phyloP scores from a whole-genome alignment of 805 yeast species.

The Cyberlindnera amylophila region DNA sequence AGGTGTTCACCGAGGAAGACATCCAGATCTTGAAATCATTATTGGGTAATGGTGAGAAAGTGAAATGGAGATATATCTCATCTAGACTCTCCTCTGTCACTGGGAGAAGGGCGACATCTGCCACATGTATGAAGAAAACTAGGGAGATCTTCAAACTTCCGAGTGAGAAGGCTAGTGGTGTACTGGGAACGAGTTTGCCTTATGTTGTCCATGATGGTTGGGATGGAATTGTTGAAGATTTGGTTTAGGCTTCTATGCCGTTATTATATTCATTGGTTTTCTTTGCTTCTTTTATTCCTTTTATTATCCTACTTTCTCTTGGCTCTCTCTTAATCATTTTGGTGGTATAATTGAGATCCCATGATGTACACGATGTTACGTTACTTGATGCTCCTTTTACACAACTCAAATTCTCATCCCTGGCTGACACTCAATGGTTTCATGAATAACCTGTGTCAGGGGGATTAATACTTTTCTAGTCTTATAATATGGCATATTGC shows the following conservation, averaged over 20 bases:
- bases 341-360: neutral
- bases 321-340: no score
- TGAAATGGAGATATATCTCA: constrained; percentile 58
- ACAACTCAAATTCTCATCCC: no score
- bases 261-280: neutral
- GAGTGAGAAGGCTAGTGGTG: constrained; percentile 37
- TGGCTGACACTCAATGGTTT: no score
- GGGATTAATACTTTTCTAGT: no score
- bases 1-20: constrained; percentile 36
- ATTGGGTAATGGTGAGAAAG: constrained; percentile 49
- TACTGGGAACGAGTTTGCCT: constrained; percentile 48
- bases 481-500: no score
- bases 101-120: constrained; percentile 37
- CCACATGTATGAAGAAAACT: constrained; percentile 53
- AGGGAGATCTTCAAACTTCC: constrained; percentile 54
- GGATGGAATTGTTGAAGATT: constrained; percentile 33
- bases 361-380: neutral
- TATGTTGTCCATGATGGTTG: constrained; percentile 50
- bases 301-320: no score
- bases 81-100: constrained; percentile 34
- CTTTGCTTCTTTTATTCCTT: neutral
- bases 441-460: no score
- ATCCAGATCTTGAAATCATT: constrained; percentile 43
- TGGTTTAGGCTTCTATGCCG: neutral
- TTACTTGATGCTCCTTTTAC: neutral